Evolutionary conservation across 257 asterid species (phyloP), one percentile per base, ranked within the genome.

Genomic region (Misopates orontium): DNA sequence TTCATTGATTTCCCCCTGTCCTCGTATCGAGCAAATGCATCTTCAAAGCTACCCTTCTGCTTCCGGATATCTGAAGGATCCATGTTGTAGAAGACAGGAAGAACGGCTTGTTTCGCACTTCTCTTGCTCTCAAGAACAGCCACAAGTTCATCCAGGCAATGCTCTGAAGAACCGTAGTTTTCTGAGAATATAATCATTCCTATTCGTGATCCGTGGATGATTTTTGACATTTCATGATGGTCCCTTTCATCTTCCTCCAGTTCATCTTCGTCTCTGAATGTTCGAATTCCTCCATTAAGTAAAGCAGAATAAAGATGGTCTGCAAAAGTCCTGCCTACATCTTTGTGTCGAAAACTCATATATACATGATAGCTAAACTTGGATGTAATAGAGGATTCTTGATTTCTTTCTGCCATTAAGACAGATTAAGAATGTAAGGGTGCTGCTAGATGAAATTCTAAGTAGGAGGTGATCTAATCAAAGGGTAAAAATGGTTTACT

Each of bases 321-420:
- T 45, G 51, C 51, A 45, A 45, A 45, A 13, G 51, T 45, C 51
- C 51, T 45, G 51, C 51, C 51, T 45, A 45, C 18, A 45, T 45
- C 51, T 45, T 45, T 45, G 51, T 45, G 18, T 13, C 18, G 14
- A 18, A 45, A 45, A 45, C 51, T 45, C 51, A 45, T 45, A 16
- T 45, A 45, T 4, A 45, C 51, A 45, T 45, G 51, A 45, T 45
- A 45, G 15, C 51, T 8, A 6, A 45, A 45, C 51, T 45, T 45
- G 18, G 51, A 45, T n/a, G 3, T 42, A 42, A 14, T 6, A 42
- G 13, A 42, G 7, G 51, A 45, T 45, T 45, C 51, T 13, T 45
- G 51, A 3, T 15, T 13, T 45, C 8, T 8, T 5, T n/a, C 8
- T 1, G 51, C 51, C 51, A 45, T 45, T 45, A 14, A 45, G 11